Conservation (phyloP, 108 stramenopile genomes). For the Cyclotella kingstonii region DNA sequence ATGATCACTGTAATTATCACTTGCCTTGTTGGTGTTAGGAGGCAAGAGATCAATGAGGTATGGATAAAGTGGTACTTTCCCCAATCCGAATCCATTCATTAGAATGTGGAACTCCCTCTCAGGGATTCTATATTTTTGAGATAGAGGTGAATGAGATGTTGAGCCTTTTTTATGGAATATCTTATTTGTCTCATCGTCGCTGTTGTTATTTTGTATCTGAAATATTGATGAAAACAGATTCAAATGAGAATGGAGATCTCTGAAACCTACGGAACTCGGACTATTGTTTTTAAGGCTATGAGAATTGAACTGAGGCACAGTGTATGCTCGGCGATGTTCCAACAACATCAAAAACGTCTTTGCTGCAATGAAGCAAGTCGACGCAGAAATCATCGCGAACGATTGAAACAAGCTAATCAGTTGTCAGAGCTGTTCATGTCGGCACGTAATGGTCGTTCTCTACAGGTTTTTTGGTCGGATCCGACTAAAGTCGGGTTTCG, state of each 20-base stretch:
- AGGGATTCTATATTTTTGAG: conserved; percentile 11
- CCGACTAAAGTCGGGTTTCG: too few species aligned
- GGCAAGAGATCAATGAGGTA: conserved; percentile 22
- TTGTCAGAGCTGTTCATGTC: too few species aligned
- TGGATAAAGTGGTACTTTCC: conserved; percentile 14
- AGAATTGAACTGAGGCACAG: too few species aligned
- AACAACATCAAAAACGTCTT: too few species aligned
- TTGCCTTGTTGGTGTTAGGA: neutral
- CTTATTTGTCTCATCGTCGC: too few species aligned
- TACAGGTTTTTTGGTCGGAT: too few species aligned
- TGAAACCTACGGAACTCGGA: neutral
- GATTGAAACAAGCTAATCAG: too few species aligned
- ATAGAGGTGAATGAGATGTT: neutral
- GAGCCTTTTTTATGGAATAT: too few species aligned
- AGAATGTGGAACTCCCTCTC: conserved; percentile 19
- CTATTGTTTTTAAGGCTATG: neutral
- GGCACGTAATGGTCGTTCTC: too few species aligned
- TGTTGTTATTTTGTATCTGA: neutral
- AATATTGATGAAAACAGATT: conserved; percentile 7
- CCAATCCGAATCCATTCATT: conserved; percentile 17
- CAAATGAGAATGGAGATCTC: neutral
- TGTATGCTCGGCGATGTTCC: too few species aligned
- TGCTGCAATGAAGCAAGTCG: too few species aligned
- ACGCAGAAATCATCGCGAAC: too few species aligned
- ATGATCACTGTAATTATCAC: neutral